These are phyloP conservation scores for Quaeritorhiza haematococci DNA, from an alignment of 371 early-diverging fungal species.

Conservation along the genomic window DNA sequence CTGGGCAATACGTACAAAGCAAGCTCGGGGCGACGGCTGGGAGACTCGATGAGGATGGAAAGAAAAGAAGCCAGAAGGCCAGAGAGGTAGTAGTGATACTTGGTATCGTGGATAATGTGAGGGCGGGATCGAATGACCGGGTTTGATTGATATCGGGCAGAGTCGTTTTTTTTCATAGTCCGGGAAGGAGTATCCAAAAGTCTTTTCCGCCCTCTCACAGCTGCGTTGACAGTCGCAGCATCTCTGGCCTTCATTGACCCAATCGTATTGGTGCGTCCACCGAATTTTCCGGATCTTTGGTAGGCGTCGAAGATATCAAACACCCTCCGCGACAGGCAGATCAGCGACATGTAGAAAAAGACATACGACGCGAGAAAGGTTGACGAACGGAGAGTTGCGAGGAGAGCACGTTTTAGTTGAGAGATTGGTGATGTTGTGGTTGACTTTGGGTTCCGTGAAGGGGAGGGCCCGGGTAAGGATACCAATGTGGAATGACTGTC, in stretches of 20 bases:
- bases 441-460: too few species aligned
- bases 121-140: neutral
- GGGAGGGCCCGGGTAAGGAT: too few species aligned
- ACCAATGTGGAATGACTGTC: too few species aligned
- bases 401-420: slow-evolving; percentile 4
- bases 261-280: too few species aligned
- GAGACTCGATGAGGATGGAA: slow-evolving; percentile 31
- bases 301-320: slow-evolving; percentile 1
- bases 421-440: slow-evolving; percentile 6
- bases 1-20: slow-evolving; percentile 46
- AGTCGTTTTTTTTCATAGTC: too few species aligned
- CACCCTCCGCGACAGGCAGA: slow-evolving; percentile 25
- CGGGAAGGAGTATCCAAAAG: too few species aligned
- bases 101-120: neutral
- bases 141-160: too few species aligned
- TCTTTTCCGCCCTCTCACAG: too few species aligned
- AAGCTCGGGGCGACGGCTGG: slow-evolving; percentile 26
- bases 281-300: too few species aligned
- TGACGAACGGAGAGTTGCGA: slow-evolving; percentile 14
- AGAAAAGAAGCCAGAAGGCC: slow-evolving; percentile 14
- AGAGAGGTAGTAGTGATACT: slow-evolving; percentile 13
- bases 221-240: too few species aligned
- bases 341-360: slow-evolving; percentile 13
- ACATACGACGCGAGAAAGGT: slow-evolving; percentile 21
- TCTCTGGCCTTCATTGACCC: too few species aligned